Percentiles rank a stretch among this genome's conserved stretches.
Evolutionary conservation across 345 rosid species (phyloP).

Genomic region (Aegle marmelos): DNA sequence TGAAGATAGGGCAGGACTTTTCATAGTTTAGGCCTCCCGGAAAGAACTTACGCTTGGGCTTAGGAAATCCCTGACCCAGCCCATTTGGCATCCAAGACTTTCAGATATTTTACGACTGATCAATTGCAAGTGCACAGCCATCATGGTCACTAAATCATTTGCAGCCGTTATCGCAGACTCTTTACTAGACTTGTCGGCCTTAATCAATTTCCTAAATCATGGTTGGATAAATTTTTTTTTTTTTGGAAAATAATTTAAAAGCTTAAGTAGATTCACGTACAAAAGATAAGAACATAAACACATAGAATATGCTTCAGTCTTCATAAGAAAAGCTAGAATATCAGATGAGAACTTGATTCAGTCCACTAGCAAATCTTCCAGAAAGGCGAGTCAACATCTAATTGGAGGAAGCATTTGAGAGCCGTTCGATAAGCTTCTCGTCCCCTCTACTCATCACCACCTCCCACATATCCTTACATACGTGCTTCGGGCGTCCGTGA

Average conservation of each 20-base stretch:
- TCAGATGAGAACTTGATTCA: conserved; percentile 18
- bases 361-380: conserved; percentile 4
- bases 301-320: conserved; percentile 10
- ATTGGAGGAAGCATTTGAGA: conserved; percentile 37
- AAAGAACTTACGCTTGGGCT: no score
- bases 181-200: no score
- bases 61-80: no score
- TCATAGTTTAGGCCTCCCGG: no score
- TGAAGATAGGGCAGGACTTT: no score
- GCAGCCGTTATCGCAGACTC: no score
- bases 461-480: conserved; percentile 88
- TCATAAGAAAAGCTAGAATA: conserved; percentile 9
- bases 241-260: neutral
- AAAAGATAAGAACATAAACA: conserved; percentile 7
- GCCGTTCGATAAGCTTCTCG: conserved; percentile 63
- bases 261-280: conserved; percentile 12
- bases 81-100: no score
- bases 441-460: conserved; percentile 93
- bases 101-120: no score
- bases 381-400: conserved; percentile 20
- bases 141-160: no score
- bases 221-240: neutral
- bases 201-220: neutral
- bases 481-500: conserved; percentile 93
- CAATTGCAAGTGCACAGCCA: no score